Conservation (phyloP, 2,329 filamentous ascomycete species). For the Diplodia mutila region DNA sequence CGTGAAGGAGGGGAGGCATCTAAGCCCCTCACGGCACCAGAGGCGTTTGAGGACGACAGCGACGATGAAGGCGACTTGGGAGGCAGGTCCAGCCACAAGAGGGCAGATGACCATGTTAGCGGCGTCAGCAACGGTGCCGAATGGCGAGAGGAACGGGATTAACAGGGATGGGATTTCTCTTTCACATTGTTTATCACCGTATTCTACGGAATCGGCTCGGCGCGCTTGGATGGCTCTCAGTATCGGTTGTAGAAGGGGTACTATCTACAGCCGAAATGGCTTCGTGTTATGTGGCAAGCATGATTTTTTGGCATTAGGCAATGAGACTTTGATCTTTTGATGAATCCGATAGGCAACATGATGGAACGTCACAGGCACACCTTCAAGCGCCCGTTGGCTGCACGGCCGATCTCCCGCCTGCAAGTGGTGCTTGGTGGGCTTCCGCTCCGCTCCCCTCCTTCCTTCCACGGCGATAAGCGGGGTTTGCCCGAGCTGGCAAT, state of each 20-base stretch:
- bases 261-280: background rate
- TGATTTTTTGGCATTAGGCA: no score
- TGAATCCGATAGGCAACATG: no score
- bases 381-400: conserved; percentile 1
- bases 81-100: background rate
- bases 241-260: background rate
- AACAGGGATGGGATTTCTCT: background rate
- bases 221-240: background rate
- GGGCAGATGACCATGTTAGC: conserved; percentile 10
- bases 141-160: conserved; percentile 40
- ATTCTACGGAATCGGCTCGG: background rate
- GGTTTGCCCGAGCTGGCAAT: background rate
- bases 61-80: conserved; percentile 44
- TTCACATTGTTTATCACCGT: background rate
- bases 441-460: background rate
- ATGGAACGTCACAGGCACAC: background rate
- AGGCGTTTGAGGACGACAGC: conserved; percentile 50
- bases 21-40: conserved; percentile 50
- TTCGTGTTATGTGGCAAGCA: background rate
- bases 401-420: conserved; percentile 21
- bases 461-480: conserved; percentile 4
- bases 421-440: conserved; percentile 5
- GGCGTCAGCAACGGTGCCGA: conserved; percentile 43
- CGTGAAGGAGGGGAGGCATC: conserved; percentile 37
- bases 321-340: no score